Evolutionary conservation across 2,329 filamentous ascomycete species (phyloP).

Genomic region (Pseudocercospora vitis): DNA sequence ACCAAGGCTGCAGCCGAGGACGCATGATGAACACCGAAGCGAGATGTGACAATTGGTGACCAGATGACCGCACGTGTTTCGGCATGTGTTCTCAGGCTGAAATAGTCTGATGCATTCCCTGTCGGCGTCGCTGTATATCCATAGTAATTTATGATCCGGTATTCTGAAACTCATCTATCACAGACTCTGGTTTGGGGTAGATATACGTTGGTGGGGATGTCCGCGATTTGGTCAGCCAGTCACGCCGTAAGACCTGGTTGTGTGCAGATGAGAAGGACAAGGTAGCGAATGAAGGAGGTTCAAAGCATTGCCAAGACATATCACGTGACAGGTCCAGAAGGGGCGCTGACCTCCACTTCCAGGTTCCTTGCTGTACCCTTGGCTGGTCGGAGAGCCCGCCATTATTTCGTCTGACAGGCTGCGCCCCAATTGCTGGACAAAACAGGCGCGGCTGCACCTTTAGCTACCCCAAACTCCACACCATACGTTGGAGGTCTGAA

Average conservation of each 20-base stretch:
- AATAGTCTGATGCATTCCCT: neutral
- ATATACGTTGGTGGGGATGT: neutral
- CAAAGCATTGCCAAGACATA: too few relatives aligned
- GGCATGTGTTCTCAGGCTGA: neutral
- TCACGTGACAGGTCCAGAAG: too few relatives aligned
- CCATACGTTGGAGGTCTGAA: too few relatives aligned
- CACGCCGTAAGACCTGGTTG: too few relatives aligned
- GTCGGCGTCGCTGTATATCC: neutral
- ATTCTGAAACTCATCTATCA: neutral
- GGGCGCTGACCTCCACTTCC: too few relatives aligned
- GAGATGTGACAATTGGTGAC: neutral
- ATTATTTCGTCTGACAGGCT: neutral
- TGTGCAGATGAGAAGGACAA: too few relatives aligned
- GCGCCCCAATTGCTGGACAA: neutral
- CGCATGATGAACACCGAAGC: neutral
- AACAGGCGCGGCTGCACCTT: neutral
- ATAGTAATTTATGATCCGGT: neutral
- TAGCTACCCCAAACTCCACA: neutral
- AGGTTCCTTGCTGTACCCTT: too few relatives aligned
- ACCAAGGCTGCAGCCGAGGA: neutral
- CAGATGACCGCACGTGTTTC: neutral
- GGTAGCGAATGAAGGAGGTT: too few relatives aligned
- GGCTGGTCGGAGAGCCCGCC: too few relatives aligned
- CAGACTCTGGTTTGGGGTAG: neutral
- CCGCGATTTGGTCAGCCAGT: neutral